phyloP scores from a whole-genome alignment of 805 yeast genomes.

The Blastobotrys mokoenaii region DNA sequence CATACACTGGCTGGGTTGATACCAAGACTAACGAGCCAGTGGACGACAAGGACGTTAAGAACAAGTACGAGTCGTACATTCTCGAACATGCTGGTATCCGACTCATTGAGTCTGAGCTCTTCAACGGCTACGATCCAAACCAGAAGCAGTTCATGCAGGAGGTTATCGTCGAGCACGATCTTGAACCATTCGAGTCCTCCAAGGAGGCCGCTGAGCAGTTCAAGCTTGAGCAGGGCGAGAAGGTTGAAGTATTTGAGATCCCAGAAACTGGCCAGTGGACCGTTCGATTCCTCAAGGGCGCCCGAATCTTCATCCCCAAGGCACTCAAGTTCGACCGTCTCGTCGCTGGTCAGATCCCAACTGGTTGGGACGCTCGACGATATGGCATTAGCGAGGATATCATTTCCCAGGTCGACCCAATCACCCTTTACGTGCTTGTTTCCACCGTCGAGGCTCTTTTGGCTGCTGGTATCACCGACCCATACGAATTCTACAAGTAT shows the following conservation, averaged over 20 bases:
- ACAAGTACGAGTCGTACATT: constrained; percentile 82
- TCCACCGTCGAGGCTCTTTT: constrained; percentile 92
- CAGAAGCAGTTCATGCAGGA: constrained; percentile 92
- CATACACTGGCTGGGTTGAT: constrained; percentile 97
- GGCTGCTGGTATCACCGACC: constrained; percentile 93
- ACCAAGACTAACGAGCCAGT: constrained; percentile 87
- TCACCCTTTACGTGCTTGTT: constrained; percentile 86
- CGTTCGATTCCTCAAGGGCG: constrained; percentile 87
- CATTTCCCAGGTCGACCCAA: constrained; percentile 90
- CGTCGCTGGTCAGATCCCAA: constrained; percentile 91
- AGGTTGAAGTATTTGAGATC: constrained; percentile 83
- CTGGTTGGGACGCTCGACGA: constrained; percentile 94
- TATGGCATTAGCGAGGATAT: constrained; percentile 95
- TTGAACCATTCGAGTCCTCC: constrained; percentile 92
- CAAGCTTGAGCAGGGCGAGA: constrained; percentile 87
- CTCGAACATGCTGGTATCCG: constrained; percentile 95
- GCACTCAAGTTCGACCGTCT: constrained; percentile 50
- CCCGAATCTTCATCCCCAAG: constrained; percentile 84
- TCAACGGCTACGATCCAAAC: constrained; percentile 89
- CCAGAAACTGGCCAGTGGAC: constrained; percentile 88
- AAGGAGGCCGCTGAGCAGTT: constrained; percentile 93
- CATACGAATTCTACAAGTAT: constrained; percentile 96
- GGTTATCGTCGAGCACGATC: constrained; percentile 90
- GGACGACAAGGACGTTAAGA: constrained; percentile 88
- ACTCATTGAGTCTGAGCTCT: constrained; percentile 90